Percentiles rank a stretch among this genome's conserved stretches.
These are phyloP conservation scores for Xylaria digitata DNA, from an alignment of 2,329 filamentous ascomycete species.

Conservation along the genomic window DNA sequence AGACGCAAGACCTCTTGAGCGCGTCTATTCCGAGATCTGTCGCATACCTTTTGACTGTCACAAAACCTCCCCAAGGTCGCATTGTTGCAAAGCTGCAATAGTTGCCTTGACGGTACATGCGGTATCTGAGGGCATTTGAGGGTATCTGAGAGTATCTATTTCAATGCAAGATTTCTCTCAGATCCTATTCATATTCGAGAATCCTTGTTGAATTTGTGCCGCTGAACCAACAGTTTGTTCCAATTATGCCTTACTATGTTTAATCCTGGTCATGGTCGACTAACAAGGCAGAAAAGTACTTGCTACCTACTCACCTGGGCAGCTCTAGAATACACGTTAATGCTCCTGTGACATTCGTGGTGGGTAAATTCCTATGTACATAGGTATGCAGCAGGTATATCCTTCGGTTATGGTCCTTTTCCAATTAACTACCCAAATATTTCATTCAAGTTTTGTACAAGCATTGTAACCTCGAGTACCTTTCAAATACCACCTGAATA, in stretches of 20 bases:
- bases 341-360: constrained; percentile 14
- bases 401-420: background rate
- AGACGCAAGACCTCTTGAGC: background rate
- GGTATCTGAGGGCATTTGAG: too few species aligned
- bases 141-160: background rate
- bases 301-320: background rate
- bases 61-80: background rate
- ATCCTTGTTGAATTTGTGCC: constrained; percentile 1
- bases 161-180: constrained; percentile 1
- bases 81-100: constrained; percentile 8
- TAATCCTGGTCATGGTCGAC: constrained; percentile 6
- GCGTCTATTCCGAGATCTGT: background rate
- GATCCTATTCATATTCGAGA: background rate
- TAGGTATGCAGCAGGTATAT: background rate
- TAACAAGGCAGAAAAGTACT: constrained; percentile 13
- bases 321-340: constrained; percentile 12
- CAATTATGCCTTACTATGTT: constrained; percentile 18
- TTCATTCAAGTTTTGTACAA: too few species aligned
- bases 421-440: background rate
- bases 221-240: background rate
- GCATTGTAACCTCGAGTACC: background rate
- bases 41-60: background rate
- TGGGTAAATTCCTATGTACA: constrained; percentile 1
- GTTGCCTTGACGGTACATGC: constrained; percentile 1
- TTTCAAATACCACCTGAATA: background rate